These are phyloP conservation scores for Physcomitrium patens DNA, from an alignment of 225 moss, liverwort and hornwort species.

Conservation along the genomic window DNA sequence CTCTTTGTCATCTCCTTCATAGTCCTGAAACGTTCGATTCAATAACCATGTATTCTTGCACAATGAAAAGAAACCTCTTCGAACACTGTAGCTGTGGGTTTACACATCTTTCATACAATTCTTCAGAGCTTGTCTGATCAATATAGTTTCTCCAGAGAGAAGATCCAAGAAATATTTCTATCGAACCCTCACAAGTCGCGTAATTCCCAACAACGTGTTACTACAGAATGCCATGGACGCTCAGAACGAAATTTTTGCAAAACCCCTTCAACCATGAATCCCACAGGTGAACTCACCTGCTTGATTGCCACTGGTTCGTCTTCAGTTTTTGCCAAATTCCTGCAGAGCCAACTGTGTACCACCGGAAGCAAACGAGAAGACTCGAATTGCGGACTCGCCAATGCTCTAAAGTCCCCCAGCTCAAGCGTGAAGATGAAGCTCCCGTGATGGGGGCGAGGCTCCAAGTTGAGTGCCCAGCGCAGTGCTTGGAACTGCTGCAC, in stretches of 20 bases:
- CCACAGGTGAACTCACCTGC: slow-evolving; percentile 30
- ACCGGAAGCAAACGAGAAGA: neutral
- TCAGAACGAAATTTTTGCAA: slow-evolving; percentile 9
- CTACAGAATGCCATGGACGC: neutral
- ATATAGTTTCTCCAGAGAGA: neutral
- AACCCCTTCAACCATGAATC: slow-evolving; percentile 7
- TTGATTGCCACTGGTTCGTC: slow-evolving; percentile 7
- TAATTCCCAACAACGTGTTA: neutral
- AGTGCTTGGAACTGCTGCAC: slow-evolving; percentile 11
- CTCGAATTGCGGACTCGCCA: slow-evolving; percentile 16
- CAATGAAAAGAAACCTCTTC: neutral
- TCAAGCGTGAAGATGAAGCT: slow-evolving; percentile 38
- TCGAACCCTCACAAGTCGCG: neutral
- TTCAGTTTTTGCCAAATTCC: neutral
- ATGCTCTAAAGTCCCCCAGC: neutral
- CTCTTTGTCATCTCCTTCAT: slow-evolving; percentile 18
- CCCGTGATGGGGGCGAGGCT: neutral
- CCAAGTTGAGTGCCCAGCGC: slow-evolving; percentile 1
- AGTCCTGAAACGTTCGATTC: neutral
- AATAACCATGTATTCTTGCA: slow-evolving; percentile 10
- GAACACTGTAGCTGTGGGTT: neutral
- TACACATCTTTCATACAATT: slow-evolving; percentile 20
- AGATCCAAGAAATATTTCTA: neutral
- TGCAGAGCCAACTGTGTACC: neutral
- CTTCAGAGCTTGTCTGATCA: slow-evolving; percentile 19